Evolutionary conservation across 1,284 basidiomycete genomes (phyloP), one percentile per base, ranked within the genome.

Genomic region (Cutaneotrichosporon spelunceum): DNA sequence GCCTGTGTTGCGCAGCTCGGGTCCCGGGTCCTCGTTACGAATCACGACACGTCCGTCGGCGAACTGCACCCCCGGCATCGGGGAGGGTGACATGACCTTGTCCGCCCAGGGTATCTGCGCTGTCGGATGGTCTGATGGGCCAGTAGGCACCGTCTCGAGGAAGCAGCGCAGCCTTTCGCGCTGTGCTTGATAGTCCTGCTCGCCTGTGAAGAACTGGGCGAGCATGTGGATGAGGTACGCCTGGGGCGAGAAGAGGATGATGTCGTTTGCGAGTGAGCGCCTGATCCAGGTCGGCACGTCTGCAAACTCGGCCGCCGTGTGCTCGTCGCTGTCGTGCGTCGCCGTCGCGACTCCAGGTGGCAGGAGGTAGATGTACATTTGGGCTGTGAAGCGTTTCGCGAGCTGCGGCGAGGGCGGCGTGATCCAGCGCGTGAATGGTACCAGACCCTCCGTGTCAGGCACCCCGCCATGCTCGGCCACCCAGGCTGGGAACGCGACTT

Each of bases 351-450:
- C 11, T 36, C 47, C 8, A 61, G 36, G 0, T n/a, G 64, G 61
- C 1, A 65, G 61, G 29, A 65, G 36, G 56, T 65, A 65, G 19
- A 65, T 30, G 58, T 65, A 65, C 64, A 65, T 62, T 53, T 65
- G 64, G 3, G 56, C 59, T n/a, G 60, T 56, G 56, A 65, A 65
- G 47, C 64, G 64, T 26, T 60, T 62, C 9, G 39, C 29, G 23
- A 44, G 24, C 7, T 42, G 39, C 9, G 39, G 16, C 7, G 42
- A 44, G 3, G 56, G 50, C 10, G 64, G 64, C 19, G 64, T 65
- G 56, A 65, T 62, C 64, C 64, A 65, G 24, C 64, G 64, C 48
- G 64, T 65, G 34, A 65, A 65, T 0, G 64, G 60, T 4, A 65
- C 48, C 21, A 65, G 58, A 19, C 49, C 34, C 9, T 36, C 58